Base-by-base conservation (phyloP, 768 basidiomycete genomes). In the Boletus tomentosulus region DNA sequence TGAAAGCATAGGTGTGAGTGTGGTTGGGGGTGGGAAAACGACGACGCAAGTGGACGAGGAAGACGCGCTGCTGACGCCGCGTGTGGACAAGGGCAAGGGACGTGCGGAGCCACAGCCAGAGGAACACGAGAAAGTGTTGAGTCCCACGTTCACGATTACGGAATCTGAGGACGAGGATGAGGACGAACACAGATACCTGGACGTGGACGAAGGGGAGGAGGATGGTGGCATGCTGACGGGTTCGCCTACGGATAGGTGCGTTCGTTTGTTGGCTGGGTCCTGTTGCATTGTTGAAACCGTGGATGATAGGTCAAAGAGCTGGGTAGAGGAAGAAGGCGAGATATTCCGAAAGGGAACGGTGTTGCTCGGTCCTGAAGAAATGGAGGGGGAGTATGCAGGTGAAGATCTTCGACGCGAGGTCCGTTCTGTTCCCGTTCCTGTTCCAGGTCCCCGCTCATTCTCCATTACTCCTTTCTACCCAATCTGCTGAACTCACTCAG, bases 291-390 rank as follows among this genome's bases (percentile, higher is more conserved):
- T 41, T 3, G 35, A 6, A 8, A 15, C 35, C 16, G 35, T 6
- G 31, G 46, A 19, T 16, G 15, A 19, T 48, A 87, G 89, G 46
- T 89, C 87, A 25, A 77, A 84, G 58, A 84, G 78, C 48, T 91
- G 89, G 86, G 87, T 95, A 0, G 89, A 85, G 51, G 97, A 98
- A 67, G 97, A 99, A 67, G 93, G 93, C 0, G 96, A 98, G 71
- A 88, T 98, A 38, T 98, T 98, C 75, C 78, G 95, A 39, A 95
- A 96, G 65, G 93, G 94, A 0, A 83, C 80, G 10, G 86, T 86
- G 4, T 74, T 98, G 19, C 75, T 92, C 9, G 85, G 86, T 1
- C 84, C 83, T 8, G 90, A 88, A 61, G 92, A 95, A 69, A 89
- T 93, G 83, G 92, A 94, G 61, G 86, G 84, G 0, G 92, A 92